Conservation (phyloP, 352 stramenopile genomes). For the Thalassiosira delicatula region DNA sequence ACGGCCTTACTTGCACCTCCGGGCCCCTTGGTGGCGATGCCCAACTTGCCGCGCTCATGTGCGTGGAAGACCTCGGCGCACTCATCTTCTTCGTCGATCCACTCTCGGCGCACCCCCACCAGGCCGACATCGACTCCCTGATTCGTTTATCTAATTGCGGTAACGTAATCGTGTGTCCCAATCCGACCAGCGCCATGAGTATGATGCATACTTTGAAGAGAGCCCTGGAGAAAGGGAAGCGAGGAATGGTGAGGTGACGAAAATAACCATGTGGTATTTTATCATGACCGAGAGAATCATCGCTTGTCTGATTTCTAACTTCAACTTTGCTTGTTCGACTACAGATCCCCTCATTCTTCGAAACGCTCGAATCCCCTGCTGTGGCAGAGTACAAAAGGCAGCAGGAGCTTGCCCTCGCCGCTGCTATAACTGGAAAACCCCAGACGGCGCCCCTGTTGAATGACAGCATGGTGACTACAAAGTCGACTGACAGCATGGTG, state of each 20-base stretch:
- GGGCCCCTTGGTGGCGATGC: constrained; percentile 56
- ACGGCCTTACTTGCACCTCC: constrained; percentile 42
- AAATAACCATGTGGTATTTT: no score
- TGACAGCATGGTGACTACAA: no score
- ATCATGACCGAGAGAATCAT: no score
- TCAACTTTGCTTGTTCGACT: no score
- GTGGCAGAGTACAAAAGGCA: constrained; percentile 24
- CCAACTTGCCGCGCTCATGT: constrained; percentile 46
- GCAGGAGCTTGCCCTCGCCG: constrained; percentile 20
- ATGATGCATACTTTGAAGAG: constrained; percentile 38
- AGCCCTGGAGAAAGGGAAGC: constrained; percentile 16
- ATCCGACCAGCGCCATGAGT: constrained; percentile 32
- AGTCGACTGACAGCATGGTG: no score
- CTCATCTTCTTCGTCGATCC: constrained; percentile 59
- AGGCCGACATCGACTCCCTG: constrained; percentile 54
- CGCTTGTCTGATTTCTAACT: no score
- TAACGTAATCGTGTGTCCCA: constrained; percentile 42
- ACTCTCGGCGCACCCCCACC: constrained; percentile 49
- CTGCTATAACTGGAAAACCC: no score
- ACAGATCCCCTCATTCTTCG: constrained; percentile 42
- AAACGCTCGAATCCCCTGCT: constrained; percentile 36
- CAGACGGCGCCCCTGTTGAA: no score
- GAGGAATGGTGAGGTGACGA: constrained; percentile 29
- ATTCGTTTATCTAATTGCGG: constrained; percentile 35
- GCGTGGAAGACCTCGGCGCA: constrained; percentile 40